Evolutionary conservation across 1,284 basidiomycete species (phyloP), one percentile per base, ranked within the genome.

Genomic region (Ustilago sp.): DNA sequence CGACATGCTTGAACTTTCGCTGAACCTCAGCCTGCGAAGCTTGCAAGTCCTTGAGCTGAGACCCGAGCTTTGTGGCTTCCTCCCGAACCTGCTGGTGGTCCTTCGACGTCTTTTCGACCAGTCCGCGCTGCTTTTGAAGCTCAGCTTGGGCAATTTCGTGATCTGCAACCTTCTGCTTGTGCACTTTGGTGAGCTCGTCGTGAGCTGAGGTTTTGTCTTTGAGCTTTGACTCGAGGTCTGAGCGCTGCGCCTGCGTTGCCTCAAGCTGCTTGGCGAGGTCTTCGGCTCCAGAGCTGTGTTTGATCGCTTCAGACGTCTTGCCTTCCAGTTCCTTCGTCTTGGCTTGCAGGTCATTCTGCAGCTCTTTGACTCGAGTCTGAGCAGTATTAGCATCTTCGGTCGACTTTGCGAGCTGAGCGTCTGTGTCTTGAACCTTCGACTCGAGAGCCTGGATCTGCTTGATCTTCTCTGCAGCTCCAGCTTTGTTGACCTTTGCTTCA

Each of bases 191-290:
- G 8, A 73, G 65, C 11, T 56, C 68, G 3, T 61, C 62, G 50
- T 69, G 59, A 12, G 64, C 68, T 2, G 71, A 38, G 28, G 32
- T n/a, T 35, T 43, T 32, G 9, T 64, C 59, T 35, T 65, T 59
- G 41, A 74, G 59, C 63, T 63, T 51, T n/a, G 32, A 32, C 28
- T 62, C 47, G 13, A 68, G 56, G 34, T 55, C 60, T 4, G 55
- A 41, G 48, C 56, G 56, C 43, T 74, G 59, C 47, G 55, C 19
- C 23, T 52, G 45, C 11, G 38, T 12, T 2, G 67, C 36, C n/a
- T 62, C 60, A 51, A 75, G 67, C n/a, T 75, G 62, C 39, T 65
- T 59, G 2, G 51, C 55, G 36, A 72, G 64, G 11, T 59, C 39
- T 23, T 72, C 68, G 5, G 59, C 53, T 17, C 52, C 31, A 4